Evolutionary conservation across 169 alveolate species (phyloP), one percentile per base, ranked within the genome.

Genomic region (Condylostoma magnum): DNA sequence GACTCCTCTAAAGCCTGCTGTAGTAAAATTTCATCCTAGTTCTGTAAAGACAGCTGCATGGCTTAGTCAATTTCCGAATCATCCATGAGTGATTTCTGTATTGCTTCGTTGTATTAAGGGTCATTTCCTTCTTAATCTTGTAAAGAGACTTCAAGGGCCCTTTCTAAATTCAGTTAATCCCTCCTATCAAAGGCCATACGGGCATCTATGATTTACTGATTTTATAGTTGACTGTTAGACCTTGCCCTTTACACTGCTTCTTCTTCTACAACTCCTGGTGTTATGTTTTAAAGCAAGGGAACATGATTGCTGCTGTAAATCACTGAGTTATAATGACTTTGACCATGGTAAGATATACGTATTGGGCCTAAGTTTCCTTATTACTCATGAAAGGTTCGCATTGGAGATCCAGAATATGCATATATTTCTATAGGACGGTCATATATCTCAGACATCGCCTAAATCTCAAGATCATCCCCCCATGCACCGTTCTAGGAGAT

Each of bases 401-500:
- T 63, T 18, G 73, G 73, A 18, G 12, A 20, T 20, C 22, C 27
- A 0, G 58, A 1, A 44, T 63, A 63, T 0, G 73, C 65, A 8
- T 20, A 67, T 28, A 67, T 67, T 22, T 48, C 47, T 6, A 67
- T n/a, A 10, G 76, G 34, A 15, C 34, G 46, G 31, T 67, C 50
- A 33, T 67, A 67, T 3, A 67, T 25, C 28, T 67, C 76, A n/a
- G 90, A 58, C 43, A 90, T 65, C 10, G 92, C 94, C 50, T 86
- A 81, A 4, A 90, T 55, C 71, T 90, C 96, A 33, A 90, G 50
- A 57, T 90, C 81, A 20, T 91, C 94, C 2, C 94, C 96, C 94
- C 96, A 90, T 25, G 68, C 87, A 2, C 86, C 86, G 53, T 58
- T 18, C 73, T 37, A 75, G 79, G 79, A 36, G 79, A 78, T 20